A percentile compares a stretch with the other conserved stretches of the same genome.
phyloP scores from a whole-genome alignment of 345 rosid species.

The Brassica nigra region DNA sequence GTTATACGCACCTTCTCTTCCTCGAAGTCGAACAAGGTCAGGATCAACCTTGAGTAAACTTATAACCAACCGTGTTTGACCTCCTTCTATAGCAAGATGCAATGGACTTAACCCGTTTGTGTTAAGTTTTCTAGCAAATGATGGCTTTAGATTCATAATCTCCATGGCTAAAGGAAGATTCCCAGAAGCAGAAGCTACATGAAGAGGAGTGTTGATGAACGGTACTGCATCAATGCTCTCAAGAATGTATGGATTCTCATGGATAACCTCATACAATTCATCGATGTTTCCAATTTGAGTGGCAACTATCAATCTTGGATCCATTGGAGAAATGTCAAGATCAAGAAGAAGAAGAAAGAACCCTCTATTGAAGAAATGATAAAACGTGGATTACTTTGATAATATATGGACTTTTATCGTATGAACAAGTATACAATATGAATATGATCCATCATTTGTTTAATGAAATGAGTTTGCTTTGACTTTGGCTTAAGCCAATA shows the following conservation, averaged over 20 bases:
- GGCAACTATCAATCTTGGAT: constrained; percentile 27
- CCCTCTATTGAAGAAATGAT: neutral
- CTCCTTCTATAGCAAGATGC: constrained; percentile 40
- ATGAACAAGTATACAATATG: constrained; percentile 8
- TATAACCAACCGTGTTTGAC: constrained; percentile 6
- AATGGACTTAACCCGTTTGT: constrained; percentile 37
- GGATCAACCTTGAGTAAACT: constrained; percentile 17
- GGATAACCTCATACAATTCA: constrained; percentile 31
- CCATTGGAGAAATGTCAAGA: constrained; percentile 21
- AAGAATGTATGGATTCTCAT: constrained; percentile 34
- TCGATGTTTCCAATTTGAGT: constrained; percentile 23
- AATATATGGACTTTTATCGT: neutral
- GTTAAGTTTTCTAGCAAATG: constrained; percentile 46
- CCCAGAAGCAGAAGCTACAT: constrained; percentile 41
- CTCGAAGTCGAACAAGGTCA: constrained; percentile 31
- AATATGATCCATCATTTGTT: constrained; percentile 16
- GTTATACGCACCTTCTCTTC: constrained; percentile 30
- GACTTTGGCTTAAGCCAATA: constrained; percentile 20
- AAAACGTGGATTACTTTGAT: neutral
- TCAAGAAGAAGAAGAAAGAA: neutral
- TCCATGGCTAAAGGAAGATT: constrained; percentile 39
- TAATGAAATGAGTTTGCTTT: constrained; percentile 6
- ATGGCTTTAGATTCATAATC: constrained; percentile 44
- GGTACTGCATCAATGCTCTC: constrained; percentile 34
- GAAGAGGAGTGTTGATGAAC: constrained; percentile 47